Evolutionary conservation across 495 filamentous ascomycete genomes (phyloP).

Genomic region (Penicillium paxilli): DNA sequence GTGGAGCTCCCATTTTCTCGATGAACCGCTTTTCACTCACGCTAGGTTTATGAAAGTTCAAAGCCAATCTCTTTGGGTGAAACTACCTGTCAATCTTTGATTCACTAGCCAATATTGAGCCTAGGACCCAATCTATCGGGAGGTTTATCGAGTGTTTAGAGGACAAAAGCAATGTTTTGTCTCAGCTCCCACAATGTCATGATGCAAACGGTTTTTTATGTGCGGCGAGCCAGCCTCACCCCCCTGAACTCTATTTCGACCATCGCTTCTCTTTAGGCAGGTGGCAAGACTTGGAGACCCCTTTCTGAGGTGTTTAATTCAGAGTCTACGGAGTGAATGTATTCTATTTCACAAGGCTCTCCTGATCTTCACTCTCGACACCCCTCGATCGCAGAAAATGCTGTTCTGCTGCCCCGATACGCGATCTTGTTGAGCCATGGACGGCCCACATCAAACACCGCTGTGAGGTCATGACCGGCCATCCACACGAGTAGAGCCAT

Average conservation of each 20-base stretch:
- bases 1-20: not conserved
- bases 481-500: not conserved
- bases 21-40: not conserved
- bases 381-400: not conserved
- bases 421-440: not conserved
- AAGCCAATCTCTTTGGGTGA: not conserved
- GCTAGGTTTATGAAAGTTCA: not conserved
- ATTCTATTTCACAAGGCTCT: not conserved
- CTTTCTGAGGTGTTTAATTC: no score
- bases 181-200: not conserved
- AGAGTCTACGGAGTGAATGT: not conserved
- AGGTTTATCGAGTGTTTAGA: not conserved
- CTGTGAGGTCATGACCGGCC: not conserved
- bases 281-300: not conserved
- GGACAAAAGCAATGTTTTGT: not conserved
- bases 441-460: not conserved
- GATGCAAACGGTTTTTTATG: not conserved
- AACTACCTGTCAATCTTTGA: not conserved
- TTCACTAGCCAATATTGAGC: not conserved
- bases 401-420: not conserved
- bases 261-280: not conserved
- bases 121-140: not conserved
- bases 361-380: not conserved
- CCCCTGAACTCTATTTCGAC: not conserved
- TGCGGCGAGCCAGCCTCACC: not conserved